Evolutionary conservation across 192 early-diverging fungal species (phyloP), one percentile per base, ranked within the genome.

Genomic region (Coemansia sp.): DNA sequence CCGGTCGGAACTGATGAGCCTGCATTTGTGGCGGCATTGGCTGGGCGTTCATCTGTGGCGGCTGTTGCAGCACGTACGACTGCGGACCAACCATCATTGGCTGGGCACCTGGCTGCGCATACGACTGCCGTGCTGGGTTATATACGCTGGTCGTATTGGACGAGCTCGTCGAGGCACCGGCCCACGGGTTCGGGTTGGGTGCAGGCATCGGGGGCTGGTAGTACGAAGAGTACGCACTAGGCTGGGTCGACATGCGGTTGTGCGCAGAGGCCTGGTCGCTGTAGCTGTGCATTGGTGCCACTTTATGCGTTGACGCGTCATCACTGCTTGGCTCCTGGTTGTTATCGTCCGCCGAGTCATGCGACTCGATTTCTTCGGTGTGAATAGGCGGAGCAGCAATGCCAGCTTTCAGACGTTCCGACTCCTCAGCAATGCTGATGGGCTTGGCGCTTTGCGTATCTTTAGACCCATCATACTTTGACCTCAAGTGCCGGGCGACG

Each of bases 401-500:
- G 54, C 54, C 54, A 17, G n/a, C 54, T n/a, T 31, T 56, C 5
- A 56, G 27, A 9, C 54, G 54, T 12, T 35, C 19, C n/a, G 54
- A 56, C 27, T 61, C 26, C 19, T 61, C 60, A 17, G 51, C 39
- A 45, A 59, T 38, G 4, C 48, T 48, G 3, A 31, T 62, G 19
- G 57, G 51, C 51, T 69, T 68, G 37, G 57, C 26, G 37, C 57
- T 61, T 29, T 61, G 67, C 17, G 51, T 41, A 12, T 67, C 62
- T 0, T 21, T 22, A 14, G 53, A 29, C 38, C 48, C 51, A 35
- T 16, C 62, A 35, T 35, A 8, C 31, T 53, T 48, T 3, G 61
- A 57, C 45, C 69, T 56, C 25, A 80, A 53, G 27, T 68, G 57
- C 35, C 59, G 70, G 51, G 77, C 54, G 7, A 70, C 31, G 8